Evolutionary conservation across 2,329 filamentous ascomycete genomes (phyloP).

Genomic region (Calonectria pseudoreteaudii): DNA sequence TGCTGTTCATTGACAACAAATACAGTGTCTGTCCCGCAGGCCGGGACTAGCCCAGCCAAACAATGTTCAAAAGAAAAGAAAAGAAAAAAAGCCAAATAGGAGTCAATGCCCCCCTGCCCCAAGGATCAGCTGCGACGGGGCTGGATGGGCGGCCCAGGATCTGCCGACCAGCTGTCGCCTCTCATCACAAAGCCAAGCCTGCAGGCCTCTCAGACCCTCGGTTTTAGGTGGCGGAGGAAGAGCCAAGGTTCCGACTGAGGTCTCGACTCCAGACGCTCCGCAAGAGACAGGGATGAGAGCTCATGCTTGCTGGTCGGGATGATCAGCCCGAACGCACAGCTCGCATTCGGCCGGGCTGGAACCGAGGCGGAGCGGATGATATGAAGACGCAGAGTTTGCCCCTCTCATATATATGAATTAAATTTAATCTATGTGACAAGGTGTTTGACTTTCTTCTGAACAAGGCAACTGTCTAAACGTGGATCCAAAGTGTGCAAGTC

Average conservation of each 20-base stretch:
- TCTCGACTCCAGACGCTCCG: slow-evolving; percentile 5
- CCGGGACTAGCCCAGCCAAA: neutral
- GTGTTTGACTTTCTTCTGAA: neutral
- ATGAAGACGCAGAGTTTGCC: neutral
- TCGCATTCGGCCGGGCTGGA: neutral
- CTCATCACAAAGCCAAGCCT: slow-evolving; percentile 9
- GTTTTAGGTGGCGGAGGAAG: slow-evolving; percentile 13
- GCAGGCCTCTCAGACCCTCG: slow-evolving; percentile 9
- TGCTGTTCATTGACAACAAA: neutral
- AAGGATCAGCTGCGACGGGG: slow-evolving; percentile 7
- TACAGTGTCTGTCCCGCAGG: neutral
- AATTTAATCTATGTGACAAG: neutral
- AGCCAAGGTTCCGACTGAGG: slow-evolving; percentile 4
- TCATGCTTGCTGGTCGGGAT: neutral
- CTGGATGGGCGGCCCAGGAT: slow-evolving; percentile 11
- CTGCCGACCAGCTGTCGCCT: slow-evolving; percentile 3
- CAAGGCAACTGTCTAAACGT: neutral
- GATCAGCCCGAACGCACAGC: slow-evolving; percentile 1
- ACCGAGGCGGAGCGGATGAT: neutral
- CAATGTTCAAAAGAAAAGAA: neutral
- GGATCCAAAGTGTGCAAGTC: neutral
- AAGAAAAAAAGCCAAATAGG: slow-evolving; percentile 14
- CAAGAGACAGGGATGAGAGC: neutral
- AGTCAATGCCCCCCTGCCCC: neutral
- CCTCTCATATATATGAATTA: neutral